phyloP scores from a whole-genome alignment of 495 filamentous ascomycete species.

The Neurospora pannonica region DNA sequence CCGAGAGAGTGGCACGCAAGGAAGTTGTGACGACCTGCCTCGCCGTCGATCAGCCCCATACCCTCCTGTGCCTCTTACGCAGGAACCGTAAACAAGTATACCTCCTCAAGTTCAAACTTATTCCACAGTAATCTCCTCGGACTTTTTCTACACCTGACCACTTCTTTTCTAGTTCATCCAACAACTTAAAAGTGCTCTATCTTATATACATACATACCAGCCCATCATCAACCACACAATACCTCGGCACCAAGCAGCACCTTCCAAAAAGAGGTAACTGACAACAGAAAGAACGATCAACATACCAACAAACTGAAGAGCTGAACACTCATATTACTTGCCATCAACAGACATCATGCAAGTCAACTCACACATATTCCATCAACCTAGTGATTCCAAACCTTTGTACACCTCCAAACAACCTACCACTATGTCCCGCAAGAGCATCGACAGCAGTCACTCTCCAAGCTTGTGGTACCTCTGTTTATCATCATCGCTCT shows the following conservation, averaged over 20 bases:
- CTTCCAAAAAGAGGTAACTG: not conserved
- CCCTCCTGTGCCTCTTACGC: not conserved
- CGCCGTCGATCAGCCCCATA: not conserved
- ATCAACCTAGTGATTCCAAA: not conserved
- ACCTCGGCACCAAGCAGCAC: not conserved
- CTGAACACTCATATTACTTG: not conserved
- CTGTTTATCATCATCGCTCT: not conserved
- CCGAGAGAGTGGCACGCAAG: not conserved
- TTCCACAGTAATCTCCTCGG: not conserved
- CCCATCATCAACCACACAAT: not conserved
- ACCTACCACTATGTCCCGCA: slow-evolving; percentile 17
- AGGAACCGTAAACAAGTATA: not conserved
- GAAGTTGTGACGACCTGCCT: not conserved
- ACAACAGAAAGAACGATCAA: not conserved
- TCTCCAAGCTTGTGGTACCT: slow-evolving; percentile 18
- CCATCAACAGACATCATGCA: not conserved
- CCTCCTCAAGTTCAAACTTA: not conserved
- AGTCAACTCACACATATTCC: not conserved
- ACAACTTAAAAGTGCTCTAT: not conserved
- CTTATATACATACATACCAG: not conserved
- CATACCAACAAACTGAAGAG: not conserved
- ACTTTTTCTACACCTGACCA: not conserved
- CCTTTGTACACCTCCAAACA: not conserved
- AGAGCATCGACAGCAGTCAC: slow-evolving; percentile 14
- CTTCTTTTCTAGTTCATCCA: not conserved